phyloP scores from a whole-genome alignment of 2,329 filamentous ascomycete species.

The Diaporthe destruens region DNA sequence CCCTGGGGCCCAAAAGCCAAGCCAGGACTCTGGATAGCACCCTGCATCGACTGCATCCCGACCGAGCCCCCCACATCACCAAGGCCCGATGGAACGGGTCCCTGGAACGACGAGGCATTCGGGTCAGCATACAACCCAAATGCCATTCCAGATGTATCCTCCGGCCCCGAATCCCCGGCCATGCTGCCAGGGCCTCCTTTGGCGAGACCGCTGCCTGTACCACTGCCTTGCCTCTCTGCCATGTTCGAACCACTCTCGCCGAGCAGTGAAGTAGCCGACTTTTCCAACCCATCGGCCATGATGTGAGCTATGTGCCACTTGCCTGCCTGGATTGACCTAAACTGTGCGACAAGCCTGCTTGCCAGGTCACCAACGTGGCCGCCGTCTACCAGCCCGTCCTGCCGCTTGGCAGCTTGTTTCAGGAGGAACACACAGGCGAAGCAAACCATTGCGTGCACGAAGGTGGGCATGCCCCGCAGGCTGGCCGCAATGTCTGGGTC shows the following conservation, averaged over 20 bases:
- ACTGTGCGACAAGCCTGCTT: constrained; percentile 53
- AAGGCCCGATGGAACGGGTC: background rate
- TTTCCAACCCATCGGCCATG: constrained; percentile 61
- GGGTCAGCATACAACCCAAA: constrained; percentile 20
- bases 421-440: constrained; percentile 66
- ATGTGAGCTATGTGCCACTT: constrained; percentile 60
- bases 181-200: background rate
- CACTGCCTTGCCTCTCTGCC: background rate
- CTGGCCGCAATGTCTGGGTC: constrained; percentile 52
- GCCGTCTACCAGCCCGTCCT: constrained; percentile 54
- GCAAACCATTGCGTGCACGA: constrained; percentile 65
- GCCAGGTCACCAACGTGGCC: constrained; percentile 54
- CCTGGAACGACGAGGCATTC: constrained; percentile 1
- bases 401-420: constrained; percentile 58
- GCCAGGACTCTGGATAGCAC: constrained; percentile 6
- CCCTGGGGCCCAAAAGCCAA: constrained; percentile 14
- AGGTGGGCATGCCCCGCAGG: constrained; percentile 60
- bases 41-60: constrained; percentile 18
- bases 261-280: constrained; percentile 2
- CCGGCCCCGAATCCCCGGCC: constrained; percentile 12
- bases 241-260: background rate
- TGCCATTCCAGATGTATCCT: background rate
- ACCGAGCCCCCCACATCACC: constrained; percentile 11
- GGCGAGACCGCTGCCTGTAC: background rate
- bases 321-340: constrained; percentile 56